phyloP scores from a whole-genome alignment of 2,329 filamentous ascomycete genomes.

The Arthrocladium fulminans region DNA sequence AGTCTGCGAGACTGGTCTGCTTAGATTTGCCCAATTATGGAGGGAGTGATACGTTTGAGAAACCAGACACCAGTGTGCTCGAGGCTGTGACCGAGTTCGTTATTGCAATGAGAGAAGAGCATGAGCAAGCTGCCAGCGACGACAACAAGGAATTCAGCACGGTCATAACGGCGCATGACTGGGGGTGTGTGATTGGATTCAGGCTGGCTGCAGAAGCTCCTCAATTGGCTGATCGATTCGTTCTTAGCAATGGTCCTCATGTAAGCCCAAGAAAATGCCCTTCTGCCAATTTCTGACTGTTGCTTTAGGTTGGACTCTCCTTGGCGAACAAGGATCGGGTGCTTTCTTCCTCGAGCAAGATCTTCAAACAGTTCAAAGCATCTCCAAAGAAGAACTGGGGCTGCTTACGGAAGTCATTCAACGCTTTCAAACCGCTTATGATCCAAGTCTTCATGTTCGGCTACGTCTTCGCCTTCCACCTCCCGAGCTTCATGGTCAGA shows the following conservation, averaged over 20 bases:
- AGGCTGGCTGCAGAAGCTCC: slow-evolving; percentile 52
- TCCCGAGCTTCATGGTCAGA: slow-evolving; percentile 39
- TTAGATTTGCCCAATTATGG: slow-evolving; percentile 53
- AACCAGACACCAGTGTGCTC: slow-evolving; percentile 44
- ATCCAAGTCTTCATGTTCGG: slow-evolving; percentile 42
- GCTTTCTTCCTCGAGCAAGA: slow-evolving; percentile 38
- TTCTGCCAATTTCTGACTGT: neutral
- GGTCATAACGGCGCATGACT: slow-evolving; percentile 45
- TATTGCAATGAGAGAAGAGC: slow-evolving; percentile 40
- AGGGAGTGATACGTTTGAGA: slow-evolving; percentile 44
- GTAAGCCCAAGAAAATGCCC: slow-evolving; percentile 31
- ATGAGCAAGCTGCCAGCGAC: slow-evolving; percentile 30
- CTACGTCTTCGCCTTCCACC: slow-evolving; percentile 48
- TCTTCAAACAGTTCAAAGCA: slow-evolving; percentile 41
- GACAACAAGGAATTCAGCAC: slow-evolving; percentile 35
- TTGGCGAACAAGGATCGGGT: slow-evolving; percentile 35
- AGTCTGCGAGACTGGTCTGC: slow-evolving; percentile 41
- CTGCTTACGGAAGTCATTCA: slow-evolving; percentile 37
- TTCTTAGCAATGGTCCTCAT: slow-evolving; percentile 45
- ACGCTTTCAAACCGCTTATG: slow-evolving; percentile 39
- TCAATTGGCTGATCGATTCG: slow-evolving; percentile 47
- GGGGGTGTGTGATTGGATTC: slow-evolving; percentile 45
- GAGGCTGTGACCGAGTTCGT: slow-evolving; percentile 48
- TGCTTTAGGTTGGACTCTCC: slow-evolving; percentile 33
- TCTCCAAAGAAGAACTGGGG: slow-evolving; percentile 37